Percentiles rank a stretch among this genome's conserved stretches.
Evolutionary conservation across 2,329 filamentous ascomycete genomes (phyloP).

Genomic region (Cytospora piceae): DNA sequence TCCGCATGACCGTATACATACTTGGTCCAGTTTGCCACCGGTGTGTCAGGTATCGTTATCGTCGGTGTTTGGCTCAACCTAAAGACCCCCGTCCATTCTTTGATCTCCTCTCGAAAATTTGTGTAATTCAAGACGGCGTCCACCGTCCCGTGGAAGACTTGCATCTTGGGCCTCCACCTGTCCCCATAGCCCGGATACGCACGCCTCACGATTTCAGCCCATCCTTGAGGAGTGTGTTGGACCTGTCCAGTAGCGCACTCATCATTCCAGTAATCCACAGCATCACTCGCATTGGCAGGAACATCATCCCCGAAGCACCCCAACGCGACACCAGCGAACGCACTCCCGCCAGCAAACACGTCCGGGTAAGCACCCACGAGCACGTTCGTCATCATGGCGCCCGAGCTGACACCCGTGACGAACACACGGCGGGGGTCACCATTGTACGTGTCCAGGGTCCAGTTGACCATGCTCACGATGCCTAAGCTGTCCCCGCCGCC

Average conservation of each 20-base stretch:
- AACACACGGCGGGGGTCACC: constrained; percentile 54
- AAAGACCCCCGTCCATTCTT: constrained; percentile 54
- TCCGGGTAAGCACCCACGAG: constrained; percentile 57
- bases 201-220: constrained; percentile 41
- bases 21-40: constrained; percentile 43
- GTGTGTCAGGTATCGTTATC: constrained; percentile 38
- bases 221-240: constrained; percentile 40
- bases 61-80: constrained; percentile 39
- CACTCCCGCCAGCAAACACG: constrained; percentile 53
- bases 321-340: constrained; percentile 48
- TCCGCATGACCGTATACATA: constrained; percentile 40
- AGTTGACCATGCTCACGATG: constrained; percentile 58
- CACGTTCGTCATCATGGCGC: constrained; percentile 61
- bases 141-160: constrained; percentile 59
- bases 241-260: constrained; percentile 55
- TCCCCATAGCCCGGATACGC: constrained; percentile 54
- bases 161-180: constrained; percentile 57
- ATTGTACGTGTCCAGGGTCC: constrained; percentile 50
- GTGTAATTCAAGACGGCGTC: constrained; percentile 55
- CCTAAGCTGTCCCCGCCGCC: constrained; percentile 55
- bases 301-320: constrained; percentile 52
- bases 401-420: constrained; percentile 54
- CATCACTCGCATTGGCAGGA: constrained; percentile 33
- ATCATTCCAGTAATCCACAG: constrained; percentile 53
- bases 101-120: constrained; percentile 58